Conservation (phyloP, 75 land plant species). For the Sequoia sempervirens region DNA sequence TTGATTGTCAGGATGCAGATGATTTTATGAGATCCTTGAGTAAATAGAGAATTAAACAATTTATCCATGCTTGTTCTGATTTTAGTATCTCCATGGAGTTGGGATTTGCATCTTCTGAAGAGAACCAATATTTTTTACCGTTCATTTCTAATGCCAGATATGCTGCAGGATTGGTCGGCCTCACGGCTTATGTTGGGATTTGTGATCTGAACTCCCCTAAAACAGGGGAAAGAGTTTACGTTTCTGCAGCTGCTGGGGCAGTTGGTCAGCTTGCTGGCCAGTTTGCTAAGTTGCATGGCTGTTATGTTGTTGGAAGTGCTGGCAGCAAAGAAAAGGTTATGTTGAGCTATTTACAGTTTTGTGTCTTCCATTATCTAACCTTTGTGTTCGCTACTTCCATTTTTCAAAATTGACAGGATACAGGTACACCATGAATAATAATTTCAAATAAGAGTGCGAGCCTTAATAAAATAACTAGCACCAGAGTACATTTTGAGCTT, state of each 20-base stretch:
- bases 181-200: conserved; percentile 84
- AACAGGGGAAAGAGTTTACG: conserved; percentile 65
- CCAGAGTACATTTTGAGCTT: neutral
- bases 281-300: conserved; percentile 69
- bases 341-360: neutral
- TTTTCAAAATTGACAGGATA: neutral
- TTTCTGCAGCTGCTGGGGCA: conserved; percentile 89
- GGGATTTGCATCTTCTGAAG: neutral
- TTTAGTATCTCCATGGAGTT: neutral
- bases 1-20: neutral
- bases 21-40: neutral
- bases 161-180: conserved; percentile 53
- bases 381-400: neutral
- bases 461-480: neutral
- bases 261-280: conserved; percentile 89
- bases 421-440: neutral
- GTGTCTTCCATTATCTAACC: neutral
- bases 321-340: conserved; percentile 61
- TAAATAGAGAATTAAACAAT: neutral
- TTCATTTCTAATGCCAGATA: neutral
- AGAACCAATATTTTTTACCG: neutral
- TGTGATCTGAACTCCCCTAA: conserved; percentile 60
- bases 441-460: neutral
- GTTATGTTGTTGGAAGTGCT: conserved; percentile 89
- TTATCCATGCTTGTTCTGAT: neutral